Evolutionary conservation across 768 basidiomycete species (phyloP), one percentile per base, ranked within the genome.

Genomic region (Leccinellum albellum): DNA sequence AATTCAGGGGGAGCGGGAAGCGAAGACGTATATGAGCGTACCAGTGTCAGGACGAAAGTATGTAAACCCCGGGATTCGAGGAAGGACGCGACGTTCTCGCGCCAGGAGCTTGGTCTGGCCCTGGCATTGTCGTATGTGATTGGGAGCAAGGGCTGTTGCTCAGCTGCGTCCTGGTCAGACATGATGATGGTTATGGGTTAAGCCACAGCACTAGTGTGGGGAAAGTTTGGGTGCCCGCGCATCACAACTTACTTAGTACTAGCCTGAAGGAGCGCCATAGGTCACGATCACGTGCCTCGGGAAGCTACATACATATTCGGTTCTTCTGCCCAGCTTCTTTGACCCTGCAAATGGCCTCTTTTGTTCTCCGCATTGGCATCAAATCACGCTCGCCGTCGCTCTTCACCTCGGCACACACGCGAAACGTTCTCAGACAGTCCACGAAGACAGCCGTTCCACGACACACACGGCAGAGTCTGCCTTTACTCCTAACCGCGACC

Each of bases 51-150:
- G 62, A 90, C 77, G 47, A 78, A 66, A 58, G 76, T 78, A 72
- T 88, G 88, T 33, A 87, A 74, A 46, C 62, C 60, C 29, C 65
- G 68, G 53, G 79, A 80, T 61, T 88, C 85, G 32, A 89, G 79
- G 33, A 80, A 53, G 40, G 73, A 61, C 5, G 78, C 83, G 3
- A 78, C 74, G 63, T 62, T 64, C 56, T 68, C 71, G 63, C 72
- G 70, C 69, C 59, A 70, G 60, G 59, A 29, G 8, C 47, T 20
- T 17, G 29, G 54, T 21, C 52, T 66, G 53, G 53, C 42, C 26
- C 47, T 59, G 55, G 50, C 4, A 26, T 37, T 51, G n/a, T 70
- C 71, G 17, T 56, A 57, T n/a, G 65, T 48, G 20, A 68, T 61
- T 31, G 64, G 53, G 58, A 85, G 79, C 29, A 84, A 69, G 23